Evolutionary conservation across 2,329 filamentous ascomycete species (phyloP), one percentile per base, ranked within the genome.

Genomic region (Nakataea oryzae): DNA sequence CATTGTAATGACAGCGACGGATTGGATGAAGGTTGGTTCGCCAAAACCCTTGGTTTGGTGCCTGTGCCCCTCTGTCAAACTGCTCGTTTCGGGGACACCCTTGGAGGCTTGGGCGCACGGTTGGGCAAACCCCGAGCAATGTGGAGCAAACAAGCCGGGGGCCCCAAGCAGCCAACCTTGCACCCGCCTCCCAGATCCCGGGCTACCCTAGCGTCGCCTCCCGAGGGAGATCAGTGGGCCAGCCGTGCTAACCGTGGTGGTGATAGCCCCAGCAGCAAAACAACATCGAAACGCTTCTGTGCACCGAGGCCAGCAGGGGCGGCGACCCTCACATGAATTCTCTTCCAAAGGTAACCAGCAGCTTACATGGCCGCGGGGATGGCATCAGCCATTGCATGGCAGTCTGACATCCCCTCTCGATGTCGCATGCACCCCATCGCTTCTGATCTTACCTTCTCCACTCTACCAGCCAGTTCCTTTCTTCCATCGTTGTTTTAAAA

Each of bases 261-360:
- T 21, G 54, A 29, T 56, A 56, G 54, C 28, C 54, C 28, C 56
- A 58, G 56, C 56, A 50, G 41, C 41, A 58, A n/a, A 58, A 58
- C 29, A 27, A 58, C 29, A 58, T 58, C 29, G 56, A 58, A 28
- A 58, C 56, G 13, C 26, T 58, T 28, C 56, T 58, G 56, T 58
- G 56, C 56, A 58, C 9, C 56, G 56, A 58, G 56, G 26, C 56
- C 56, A 58, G 56, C 56, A 58, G 26, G 24, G 54, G 54, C 56
- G 14, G 56, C 27, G 56, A 58, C 56, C 56, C 56, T 58, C 56
- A 58, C 27, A 58, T 58, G 56, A 58, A 58, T 58, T 28, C 56
- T 58, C 56, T 58, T 58, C 27, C 56, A 58, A 58, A 58, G 56
- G 56, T 58, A 58, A 13, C 41, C 41, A 50, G 21, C 41, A 50